phyloP scores from a whole-genome alignment of 768 basidiomycete genomes.

The Tulasnella sp. region DNA sequence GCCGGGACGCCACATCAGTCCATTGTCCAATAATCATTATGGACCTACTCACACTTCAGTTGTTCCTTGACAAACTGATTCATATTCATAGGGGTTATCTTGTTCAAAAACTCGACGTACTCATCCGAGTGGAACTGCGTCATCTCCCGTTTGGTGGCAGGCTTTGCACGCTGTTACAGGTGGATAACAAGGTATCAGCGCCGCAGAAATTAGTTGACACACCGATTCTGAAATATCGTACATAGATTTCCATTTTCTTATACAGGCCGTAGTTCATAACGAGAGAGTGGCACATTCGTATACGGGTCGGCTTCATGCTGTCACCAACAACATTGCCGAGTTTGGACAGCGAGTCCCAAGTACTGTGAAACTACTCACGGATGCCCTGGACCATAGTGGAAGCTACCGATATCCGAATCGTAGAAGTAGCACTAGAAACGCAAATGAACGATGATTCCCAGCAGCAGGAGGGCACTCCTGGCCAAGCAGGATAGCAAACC shows the following conservation, averaged over 20 bases:
- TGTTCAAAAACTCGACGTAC: conserved; percentile 94
- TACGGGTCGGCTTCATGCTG: conserved; percentile 96
- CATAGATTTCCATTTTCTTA: conserved; percentile 99
- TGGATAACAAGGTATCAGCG: background rate
- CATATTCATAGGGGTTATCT: conserved; percentile 94
- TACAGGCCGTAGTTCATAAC: conserved; percentile 99
- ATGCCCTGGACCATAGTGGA: conserved; percentile 98
- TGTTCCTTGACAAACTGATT: conserved; percentile 90
- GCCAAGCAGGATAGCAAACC: background rate
- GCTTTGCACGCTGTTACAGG: conserved; percentile 80
- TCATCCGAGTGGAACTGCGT: conserved; percentile 99
- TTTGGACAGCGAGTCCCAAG: background rate
- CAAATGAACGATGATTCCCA: background rate
- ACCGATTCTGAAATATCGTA: conserved; percentile 45
- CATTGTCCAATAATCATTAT: background rate
- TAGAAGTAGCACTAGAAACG: conserved; percentile 89
- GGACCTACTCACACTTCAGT: conserved; percentile 73
- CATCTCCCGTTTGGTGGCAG: conserved; percentile 99
- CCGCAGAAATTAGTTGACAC: background rate
- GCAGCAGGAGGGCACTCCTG: background rate
- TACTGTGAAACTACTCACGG: conserved; percentile 51
- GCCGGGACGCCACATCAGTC: background rate
- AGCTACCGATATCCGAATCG: conserved; percentile 98
- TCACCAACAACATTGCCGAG: background rate
- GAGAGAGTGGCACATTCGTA: conserved; percentile 98